Evolutionary conservation across 208 protist genomes (phyloP), one percentile per base, ranked within the genome.

Genomic region (Trypanosoma theileri): DNA sequence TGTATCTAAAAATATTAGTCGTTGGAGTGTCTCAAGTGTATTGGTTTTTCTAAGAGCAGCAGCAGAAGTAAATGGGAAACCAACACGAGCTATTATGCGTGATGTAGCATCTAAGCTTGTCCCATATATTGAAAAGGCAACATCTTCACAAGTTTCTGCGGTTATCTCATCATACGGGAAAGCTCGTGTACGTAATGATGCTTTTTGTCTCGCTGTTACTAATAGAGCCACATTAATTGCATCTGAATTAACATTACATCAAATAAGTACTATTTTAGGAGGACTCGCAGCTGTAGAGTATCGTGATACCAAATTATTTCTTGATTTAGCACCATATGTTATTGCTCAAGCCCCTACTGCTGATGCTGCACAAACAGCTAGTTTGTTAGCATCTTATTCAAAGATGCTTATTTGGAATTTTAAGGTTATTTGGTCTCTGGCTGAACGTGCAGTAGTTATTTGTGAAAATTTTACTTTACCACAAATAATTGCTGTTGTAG

Each of bases 321-420:
- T 92, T 12, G 84, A 90, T 62, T 79, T 86, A 40, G 81, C 75
- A 4, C 77, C 77, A 13, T 17, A 60, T 35, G 73, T 93, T 11
- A 66, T 80, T 41, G n/a, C 41, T 48, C 57, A 62, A 50, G 60
- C 73, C 1, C 6, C 41, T 42, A 46, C 46, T 62, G 75, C 69
- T 58, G 63, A 45, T 45, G 26, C 41, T 13, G 59, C 50, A 13
- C 70, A 76, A 59, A 55, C 72, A n/a, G 69, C 73, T 57, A 80
- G 55, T 41, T 72, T 92, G 26, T 56, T 94, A 21, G 82, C 84
- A 6, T 72, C 89, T 16, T 94, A 86, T 35, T 75, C 86, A 16
- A 86, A 86, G 64, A 85, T 88, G 86, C 66, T 94, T 9, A 77
- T 94, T 8, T 92, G 85, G 86, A 80, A 90, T 53, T 94, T 89